Evolutionary conservation across 306 rosid species (phyloP), one percentile per base, ranked within the genome.

Genomic region (Carpinus viminea): DNA sequence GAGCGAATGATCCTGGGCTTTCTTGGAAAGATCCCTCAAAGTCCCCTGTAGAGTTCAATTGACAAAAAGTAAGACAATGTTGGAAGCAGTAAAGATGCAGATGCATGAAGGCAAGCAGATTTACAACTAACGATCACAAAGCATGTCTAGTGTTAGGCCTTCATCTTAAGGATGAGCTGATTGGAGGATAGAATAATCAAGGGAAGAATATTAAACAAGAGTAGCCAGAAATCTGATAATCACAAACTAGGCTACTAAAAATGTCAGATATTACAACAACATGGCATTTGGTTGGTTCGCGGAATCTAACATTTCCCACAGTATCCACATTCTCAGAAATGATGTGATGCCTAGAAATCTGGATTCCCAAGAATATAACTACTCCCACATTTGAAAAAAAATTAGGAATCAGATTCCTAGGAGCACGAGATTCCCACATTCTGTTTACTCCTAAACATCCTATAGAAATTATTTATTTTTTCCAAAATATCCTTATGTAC

Each of bases 21-120:
- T 94, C 88, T 91, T 92, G 17, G 97, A 85, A 78, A 91, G 90
- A 61, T 92, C 98, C 84, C 95, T 94, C 87, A 91, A 73, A 74
- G 91, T 80, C 70, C 97, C 92, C 97, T 94, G 88, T 84, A 85
- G 70, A 60, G 78, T 74, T 34, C 64, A 70, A 72, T 46, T 4
- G 69, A 75, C 41, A 78, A 70, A 64, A 74, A 7, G 31, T 52
- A 10, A 18, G 54, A 73, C 61, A 36, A 18, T 74, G 68, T 31
- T 53, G 50, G 64, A 60, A 36, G 66, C 61, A 8, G 20, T 18
- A 57, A 41, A 56, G 24, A 41, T 48, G 52, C 3, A 26, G 52
- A 45, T 56, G 24, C 72, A 74, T 57, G 47, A 31, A 12, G 74
- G 47, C 38, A 20, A 43, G 68, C 16, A 24, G 50, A 53, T 74